Base-by-base conservation (phyloP, 192 early-diverging fungal species). In the Entophlyctis luteolus region DNA sequence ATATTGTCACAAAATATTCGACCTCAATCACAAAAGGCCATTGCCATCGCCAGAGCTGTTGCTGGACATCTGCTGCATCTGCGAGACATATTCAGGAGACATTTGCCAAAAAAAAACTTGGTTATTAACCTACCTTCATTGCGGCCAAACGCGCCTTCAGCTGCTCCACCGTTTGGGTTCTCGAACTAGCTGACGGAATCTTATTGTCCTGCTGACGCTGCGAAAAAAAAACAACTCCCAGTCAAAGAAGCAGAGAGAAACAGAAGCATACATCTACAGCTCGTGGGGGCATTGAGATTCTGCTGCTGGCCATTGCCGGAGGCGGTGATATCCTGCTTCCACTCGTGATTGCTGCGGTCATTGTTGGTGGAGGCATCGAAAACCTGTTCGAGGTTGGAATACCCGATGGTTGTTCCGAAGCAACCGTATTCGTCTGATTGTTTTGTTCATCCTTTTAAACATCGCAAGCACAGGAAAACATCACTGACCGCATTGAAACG, bases 81-180 rank as follows among this genome's bases (percentile, higher is more conserved):
- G 31, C 1, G 8, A 12, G 6, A 46, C 1, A 39, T 3, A 60
- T 6, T 12, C 29, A 25, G 4, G 16, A 1, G 1, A 60, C 29
- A 8, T 6, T 28, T 8, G 3, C 16, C 16, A n/a, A 31, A n/a
- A 31, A 49, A 29, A 48, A 49, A n/a, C n/a, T n/a, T n/a, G n/a
- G 32, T 4, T 25, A 22, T n/a, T 49, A 47, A 14, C 8, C 8
- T 23, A 63, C 60, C 47, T 63, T 89, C 86, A 89, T 89, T 31
- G 70, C 73, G 0, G 84, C 88, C 16, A 89, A 68, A 56, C 84
- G 46, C 67, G 90, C 86, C 67, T 87, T 89, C 47, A 89, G 71
- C 22, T 83, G 71, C 18, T 82, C 81, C 4, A 89, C 87, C 23
- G 86, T 84, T 57, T 85, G 83, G 12, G 82, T 68, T 31, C 81